Percentiles rank a stretch among this genome's conserved stretches.
These are phyloP conservation scores for Peronospora tabacina DNA, from an alignment of 352 stramenopile species.

Conservation along the genomic window DNA sequence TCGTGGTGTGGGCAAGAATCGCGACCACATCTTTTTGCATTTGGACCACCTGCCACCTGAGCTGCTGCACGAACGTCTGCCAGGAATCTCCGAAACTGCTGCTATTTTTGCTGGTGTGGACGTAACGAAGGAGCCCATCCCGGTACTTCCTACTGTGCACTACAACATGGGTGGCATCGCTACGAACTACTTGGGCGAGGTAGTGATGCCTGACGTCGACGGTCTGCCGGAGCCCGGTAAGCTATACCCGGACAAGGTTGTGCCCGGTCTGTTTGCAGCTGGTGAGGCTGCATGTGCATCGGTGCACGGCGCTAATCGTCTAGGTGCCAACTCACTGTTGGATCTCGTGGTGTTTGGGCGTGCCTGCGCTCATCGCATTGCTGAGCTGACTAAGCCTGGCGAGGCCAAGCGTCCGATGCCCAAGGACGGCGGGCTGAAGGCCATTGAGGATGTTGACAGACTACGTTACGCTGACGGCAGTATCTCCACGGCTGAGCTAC, in stretches of 20 bases:
- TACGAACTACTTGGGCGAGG: slow-evolving; percentile 94
- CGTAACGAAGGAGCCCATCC: slow-evolving; percentile 97
- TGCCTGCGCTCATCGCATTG: slow-evolving; percentile 90
- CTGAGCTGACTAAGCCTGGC: slow-evolving; percentile 89
- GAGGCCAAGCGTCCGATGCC: slow-evolving; percentile 74
- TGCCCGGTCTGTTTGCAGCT: slow-evolving; percentile 93
- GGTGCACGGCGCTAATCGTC: slow-evolving; percentile 93
- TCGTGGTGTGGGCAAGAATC: slow-evolving; percentile 86
- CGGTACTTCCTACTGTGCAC: slow-evolving; percentile 94
- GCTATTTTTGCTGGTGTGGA: slow-evolving; percentile 96
- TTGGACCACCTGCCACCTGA: slow-evolving; percentile 94
- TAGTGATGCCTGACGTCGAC: slow-evolving; percentile 56
- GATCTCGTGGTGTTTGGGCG: slow-evolving; percentile 97
- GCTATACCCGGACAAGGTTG: slow-evolving; percentile 82
- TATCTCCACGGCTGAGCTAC: slow-evolving; percentile 79
- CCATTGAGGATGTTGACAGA: slow-evolving; percentile 85
- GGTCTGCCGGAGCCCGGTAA: slow-evolving; percentile 70
- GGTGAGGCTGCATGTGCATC: slow-evolving; percentile 92
- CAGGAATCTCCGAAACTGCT: slow-evolving; percentile 94
- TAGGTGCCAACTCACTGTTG: slow-evolving; percentile 91
- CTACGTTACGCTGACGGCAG: slow-evolving; percentile 82
- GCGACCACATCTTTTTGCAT: slow-evolving; percentile 95
- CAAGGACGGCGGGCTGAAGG: slow-evolving; percentile 80
- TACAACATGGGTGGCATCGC: slow-evolving; percentile 98
- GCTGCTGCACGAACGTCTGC: slow-evolving; percentile 89